These are phyloP conservation scores for Fusarium liriodendri DNA, from an alignment of 2,329 filamentous ascomycete genomes.

Conservation along the genomic window DNA sequence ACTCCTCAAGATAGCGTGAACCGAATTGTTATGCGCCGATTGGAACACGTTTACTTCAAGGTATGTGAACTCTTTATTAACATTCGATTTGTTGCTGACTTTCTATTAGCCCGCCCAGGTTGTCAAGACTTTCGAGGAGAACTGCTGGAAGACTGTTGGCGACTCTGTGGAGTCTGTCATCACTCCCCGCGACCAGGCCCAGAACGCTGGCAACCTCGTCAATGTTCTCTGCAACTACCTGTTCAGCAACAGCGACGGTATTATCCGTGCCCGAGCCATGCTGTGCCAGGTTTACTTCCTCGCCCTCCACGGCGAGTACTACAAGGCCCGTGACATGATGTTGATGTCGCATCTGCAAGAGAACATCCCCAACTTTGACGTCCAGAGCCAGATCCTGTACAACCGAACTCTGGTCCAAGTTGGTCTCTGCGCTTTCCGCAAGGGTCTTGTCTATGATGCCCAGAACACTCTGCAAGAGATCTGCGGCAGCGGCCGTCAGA, in stretches of 20 bases:
- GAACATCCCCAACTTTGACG: slow-evolving; percentile 95
- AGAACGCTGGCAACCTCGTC: slow-evolving; percentile 81
- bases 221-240: slow-evolving; percentile 94
- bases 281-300: slow-evolving; percentile 99
- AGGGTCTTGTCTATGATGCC: slow-evolving; percentile 95
- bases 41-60: slow-evolving; percentile 99
- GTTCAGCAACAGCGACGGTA: slow-evolving; percentile 93
- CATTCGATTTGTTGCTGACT: slow-evolving; percentile 12
- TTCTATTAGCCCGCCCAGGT: slow-evolving; percentile 81
- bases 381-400: slow-evolving; percentile 97
- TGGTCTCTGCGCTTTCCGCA: slow-evolving; percentile 97
- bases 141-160: slow-evolving; percentile 87
- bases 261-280: slow-evolving; percentile 96
- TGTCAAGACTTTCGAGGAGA: slow-evolving; percentile 92
- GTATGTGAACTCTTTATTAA: slow-evolving; percentile 63
- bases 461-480: slow-evolving; percentile 99
- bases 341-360: slow-evolving; percentile 99
- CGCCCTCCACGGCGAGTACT: slow-evolving; percentile 97
- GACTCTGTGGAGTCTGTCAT: slow-evolving; percentile 78
- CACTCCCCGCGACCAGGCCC: slow-evolving; percentile 76
- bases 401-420: slow-evolving; percentile 98
- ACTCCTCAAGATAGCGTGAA: slow-evolving; percentile 89
- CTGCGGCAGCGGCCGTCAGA: slow-evolving; percentile 95
- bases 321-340: slow-evolving; percentile 98
- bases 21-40: slow-evolving; percentile 89